Evolutionary conservation across 192 early-diverging fungal genomes (phyloP).

Genomic region (Martensiomyces pterosporus): DNA sequence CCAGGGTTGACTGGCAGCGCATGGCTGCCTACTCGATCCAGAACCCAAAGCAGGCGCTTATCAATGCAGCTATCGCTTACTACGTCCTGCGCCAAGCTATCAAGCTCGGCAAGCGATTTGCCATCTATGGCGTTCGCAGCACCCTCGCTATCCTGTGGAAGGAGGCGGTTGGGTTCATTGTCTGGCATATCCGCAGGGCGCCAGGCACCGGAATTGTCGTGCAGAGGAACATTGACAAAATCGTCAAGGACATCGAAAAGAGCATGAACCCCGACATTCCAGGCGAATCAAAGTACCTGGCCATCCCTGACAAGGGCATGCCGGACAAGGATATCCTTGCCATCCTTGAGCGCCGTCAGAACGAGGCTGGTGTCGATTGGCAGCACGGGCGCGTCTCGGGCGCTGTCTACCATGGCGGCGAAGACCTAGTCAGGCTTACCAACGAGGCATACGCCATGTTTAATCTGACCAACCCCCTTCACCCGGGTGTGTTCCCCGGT

Average conservation of each 20-base stretch:
- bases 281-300: constrained; percentile 58
- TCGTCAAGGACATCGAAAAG: constrained; percentile 74
- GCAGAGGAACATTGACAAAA: constrained; percentile 72
- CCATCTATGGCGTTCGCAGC: constrained; percentile 34
- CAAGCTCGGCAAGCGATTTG: constrained; percentile 19
- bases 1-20: constrained; percentile 41
- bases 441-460: constrained; percentile 82
- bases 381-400: constrained; percentile 82
- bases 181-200: constrained; percentile 34
- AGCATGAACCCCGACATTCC: constrained; percentile 63
- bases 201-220: constrained; percentile 61
- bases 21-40: constrained; percentile 25
- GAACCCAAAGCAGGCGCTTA: constrained; percentile 43
- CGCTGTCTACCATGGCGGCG: constrained; percentile 90
- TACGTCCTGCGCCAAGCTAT: constrained; percentile 33
- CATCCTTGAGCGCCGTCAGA: constrained; percentile 58
- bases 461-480: constrained; percentile 82
- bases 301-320: constrained; percentile 66
- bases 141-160: constrained; percentile 27
- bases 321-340: constrained; percentile 56
- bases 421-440: constrained; percentile 67
- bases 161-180: constrained; percentile 18
- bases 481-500: constrained; percentile 93
- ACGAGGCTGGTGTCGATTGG: constrained; percentile 71
- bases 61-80: constrained; percentile 39